These are phyloP conservation scores for Colletotrichum sansevieriae DNA, from an alignment of 2,329 filamentous ascomycete species.

Conservation along the genomic window DNA sequence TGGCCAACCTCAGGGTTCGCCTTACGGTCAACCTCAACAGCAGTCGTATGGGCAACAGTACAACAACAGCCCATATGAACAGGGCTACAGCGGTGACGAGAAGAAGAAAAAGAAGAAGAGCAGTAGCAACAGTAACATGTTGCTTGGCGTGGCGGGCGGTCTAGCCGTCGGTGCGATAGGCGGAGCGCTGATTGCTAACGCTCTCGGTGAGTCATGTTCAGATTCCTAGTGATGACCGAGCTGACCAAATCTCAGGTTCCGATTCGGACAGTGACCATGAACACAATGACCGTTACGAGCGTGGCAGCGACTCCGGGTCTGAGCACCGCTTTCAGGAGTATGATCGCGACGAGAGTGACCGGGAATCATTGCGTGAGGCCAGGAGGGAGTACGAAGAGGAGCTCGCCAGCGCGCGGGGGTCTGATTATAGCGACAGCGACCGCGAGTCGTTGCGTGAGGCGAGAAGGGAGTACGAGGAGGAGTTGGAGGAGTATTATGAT, in stretches of 20 bases:
- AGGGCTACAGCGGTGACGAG: constrained; percentile 34
- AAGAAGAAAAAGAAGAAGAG: constrained; percentile 51
- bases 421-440: constrained; percentile 54
- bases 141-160: constrained; percentile 70
- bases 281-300: constrained; percentile 12
- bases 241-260: neutral
- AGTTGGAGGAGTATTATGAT: constrained; percentile 44
- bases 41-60: constrained; percentile 5
- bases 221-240: accelerated
- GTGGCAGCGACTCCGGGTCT: constrained; percentile 32
- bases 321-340: constrained; percentile 31
- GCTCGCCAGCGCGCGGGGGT: constrained; percentile 42
- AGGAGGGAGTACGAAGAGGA: constrained; percentile 50
- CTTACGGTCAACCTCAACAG: constrained; percentile 10
- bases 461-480: constrained; percentile 64
- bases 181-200: constrained; percentile 69
- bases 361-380: constrained; percentile 50
- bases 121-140: constrained; percentile 62
- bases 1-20: neutral
- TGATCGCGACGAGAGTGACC: constrained; percentile 35
- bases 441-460: constrained; percentile 61
- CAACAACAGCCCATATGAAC: constrained; percentile 16
- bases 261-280: constrained; percentile 27
- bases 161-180: constrained; percentile 68
- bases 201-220: constrained; percentile 60